Evolutionary conservation across 179 eudicot species (phyloP), one percentile per base, ranked within the genome.

Genomic region (Sideroxylon spinosum): DNA sequence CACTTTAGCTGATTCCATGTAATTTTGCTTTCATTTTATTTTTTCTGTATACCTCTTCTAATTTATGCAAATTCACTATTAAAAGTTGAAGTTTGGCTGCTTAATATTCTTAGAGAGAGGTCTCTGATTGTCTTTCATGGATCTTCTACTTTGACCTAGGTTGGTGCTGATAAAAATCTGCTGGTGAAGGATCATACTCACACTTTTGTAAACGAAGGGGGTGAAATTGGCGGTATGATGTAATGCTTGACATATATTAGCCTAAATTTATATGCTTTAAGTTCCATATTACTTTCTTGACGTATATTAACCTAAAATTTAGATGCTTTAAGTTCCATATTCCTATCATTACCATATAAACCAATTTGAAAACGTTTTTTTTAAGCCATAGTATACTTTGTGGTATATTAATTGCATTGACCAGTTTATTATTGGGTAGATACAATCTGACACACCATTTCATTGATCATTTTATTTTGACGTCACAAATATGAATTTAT

Each of bases 181-280:
- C 99, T 95, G 82, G 97, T 92, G 85, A 95, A 95, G 91, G 96
- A 95, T 85, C 99, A 95, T 79, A 93, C 98, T 79, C 99, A 95
- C 86, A 92, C 97, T 78, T 95, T 95, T 77, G 91, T 95, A 23
- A 95, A 95, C 83, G 85, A 81, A 87, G 98, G 97, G 79, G 97
- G 98, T 79, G 88, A 92, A 71, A 87, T 93, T 82, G 98, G 99
- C 12, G 99, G 98, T 94, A 91, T 86, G 91, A 61, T 37, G 44
- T 59, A 52, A 59, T 46, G 62, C 55, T 61, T 25, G 10, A 73
- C 53, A 63, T 76, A n/a, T 29, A 62, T 23, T 77, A n/a, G 14
- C 23, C 19, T 10, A 5, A 55, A 49, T 16, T 49, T 50, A 19
- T 3, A 28, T 65, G 26, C 10, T 9, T 60, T 48, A 20, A 28